phyloP scores from a whole-genome alignment of 2,329 filamentous ascomycete genomes.

The Ceratocystis cacaofunesta region DNA sequence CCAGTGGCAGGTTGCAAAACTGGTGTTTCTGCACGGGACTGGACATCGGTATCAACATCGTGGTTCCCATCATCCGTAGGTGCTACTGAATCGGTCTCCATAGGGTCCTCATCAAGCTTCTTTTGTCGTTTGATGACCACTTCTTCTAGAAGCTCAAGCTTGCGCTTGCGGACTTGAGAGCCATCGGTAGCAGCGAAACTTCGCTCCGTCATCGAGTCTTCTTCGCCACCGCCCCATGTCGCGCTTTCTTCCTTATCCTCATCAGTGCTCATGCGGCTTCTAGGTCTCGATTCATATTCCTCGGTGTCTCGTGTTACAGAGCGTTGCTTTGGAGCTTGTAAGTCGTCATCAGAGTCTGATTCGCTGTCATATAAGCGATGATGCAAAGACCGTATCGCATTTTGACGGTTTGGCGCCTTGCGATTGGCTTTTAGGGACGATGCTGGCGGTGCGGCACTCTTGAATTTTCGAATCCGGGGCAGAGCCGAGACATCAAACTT shows the following conservation, averaged over 20 bases:
- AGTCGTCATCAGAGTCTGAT: constrained; percentile 72
- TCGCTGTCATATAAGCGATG: constrained; percentile 45
- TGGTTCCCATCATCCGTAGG: constrained; percentile 28
- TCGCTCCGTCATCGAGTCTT: constrained; percentile 56
- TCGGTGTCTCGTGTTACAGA: constrained; percentile 63
- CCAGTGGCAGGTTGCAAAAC: constrained; percentile 24
- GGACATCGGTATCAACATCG: constrained; percentile 32
- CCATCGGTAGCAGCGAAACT: constrained; percentile 49
- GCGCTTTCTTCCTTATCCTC: constrained; percentile 40
- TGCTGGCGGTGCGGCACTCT: constrained; percentile 36
- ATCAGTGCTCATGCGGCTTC: constrained; percentile 56
- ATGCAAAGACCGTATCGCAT: constrained; percentile 64
- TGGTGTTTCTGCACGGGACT: constrained; percentile 35
- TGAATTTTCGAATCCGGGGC: constrained; percentile 60
- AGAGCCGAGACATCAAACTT: constrained; percentile 44
- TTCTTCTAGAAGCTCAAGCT: constrained; percentile 36
- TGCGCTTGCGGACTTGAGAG: constrained; percentile 51
- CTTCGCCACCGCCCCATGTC: constrained; percentile 37
- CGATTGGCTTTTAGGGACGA: constrained; percentile 22
- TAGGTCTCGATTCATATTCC: constrained; percentile 67
- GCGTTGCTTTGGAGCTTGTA: constrained; percentile 33
- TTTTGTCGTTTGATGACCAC: constrained; percentile 65
- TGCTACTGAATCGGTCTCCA: constrained; percentile 45
- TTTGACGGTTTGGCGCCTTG: constrained; percentile 42
- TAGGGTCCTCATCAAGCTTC: constrained; percentile 65